Base-by-base conservation (phyloP, 2,329 filamentous ascomycete species). In the Pseudopyrenochaeta lycopersici region DNA sequence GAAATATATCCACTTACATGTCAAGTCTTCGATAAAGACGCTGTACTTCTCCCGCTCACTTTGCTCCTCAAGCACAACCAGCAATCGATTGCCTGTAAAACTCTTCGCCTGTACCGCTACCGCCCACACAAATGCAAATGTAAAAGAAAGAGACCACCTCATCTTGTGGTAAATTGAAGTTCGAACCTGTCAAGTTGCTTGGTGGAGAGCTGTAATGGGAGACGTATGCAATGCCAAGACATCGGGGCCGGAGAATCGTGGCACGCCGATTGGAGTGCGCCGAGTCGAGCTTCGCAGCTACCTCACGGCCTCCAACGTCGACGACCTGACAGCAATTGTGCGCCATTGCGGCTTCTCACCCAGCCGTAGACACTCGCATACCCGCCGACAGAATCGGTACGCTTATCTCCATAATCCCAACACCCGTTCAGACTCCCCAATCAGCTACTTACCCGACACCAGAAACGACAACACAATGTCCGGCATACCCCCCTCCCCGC, bases 21-120 rank as follows among this genome's bases (percentile, higher is more conserved):
- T 82, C 54, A 95, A 76, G 72, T 92, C 90, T 50, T 83, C 84
- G 61, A 92, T 81, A 76, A 98, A 94, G 69, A 88, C 89, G 53
- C 90, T 90, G 78, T 97, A 99, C 64, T 85, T 85, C 66, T 85
- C 85, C 82, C 93, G 92, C 72, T 97, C 91, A 36, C 85, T 84
- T 59, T 87, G 82, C 67, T 96, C 90, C 70, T 98, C 94, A 47
- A 97, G 78, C 54, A 99, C 85, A 56, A 96, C 92, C 70, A 99
- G 82, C 77, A 98, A 78, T 73, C 92, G 86, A 76, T 85, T 86
- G 55, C 94, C 95, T 43, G 87, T 84, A 60, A 88, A 89, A 81
- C 93, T 97, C 70, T 90, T 79, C 52, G 92, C 92, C 75, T 89
- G 85, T 64, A 86, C 90, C 52, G 87, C 80, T 70, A 88, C 84